Conservation (phyloP, 805 yeast species). For the Kazachstania africana region DNA sequence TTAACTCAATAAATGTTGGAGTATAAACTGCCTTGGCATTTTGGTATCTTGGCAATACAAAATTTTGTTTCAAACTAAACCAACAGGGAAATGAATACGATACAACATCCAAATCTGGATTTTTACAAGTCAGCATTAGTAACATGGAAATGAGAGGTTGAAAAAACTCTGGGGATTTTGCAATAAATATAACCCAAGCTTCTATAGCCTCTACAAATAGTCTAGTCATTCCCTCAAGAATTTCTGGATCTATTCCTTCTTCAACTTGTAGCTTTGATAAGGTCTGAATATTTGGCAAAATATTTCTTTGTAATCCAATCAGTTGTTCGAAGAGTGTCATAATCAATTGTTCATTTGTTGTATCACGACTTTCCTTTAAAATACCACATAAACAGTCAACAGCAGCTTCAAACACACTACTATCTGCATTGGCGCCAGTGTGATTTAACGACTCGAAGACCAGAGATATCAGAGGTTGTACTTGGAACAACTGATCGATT, state of each 20-base stretch:
- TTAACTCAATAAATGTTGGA: constrained; percentile 16
- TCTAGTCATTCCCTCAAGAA: constrained; percentile 58
- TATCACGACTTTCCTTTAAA: constrained; percentile 70
- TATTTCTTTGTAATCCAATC: constrained; percentile 43
- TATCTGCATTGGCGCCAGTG: constrained; percentile 31
- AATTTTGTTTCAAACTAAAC: constrained; percentile 66
- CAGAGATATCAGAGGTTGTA: constrained; percentile 52
- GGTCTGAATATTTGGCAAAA: constrained; percentile 28
- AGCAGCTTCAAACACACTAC: constrained; percentile 66
- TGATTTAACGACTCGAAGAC: constrained; percentile 49
- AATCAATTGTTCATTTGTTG: constrained; percentile 49
- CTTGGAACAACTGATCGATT: constrained; percentile 51
- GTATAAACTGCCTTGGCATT: constrained; percentile 16
- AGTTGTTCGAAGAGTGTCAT: constrained; percentile 59
- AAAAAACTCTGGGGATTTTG: constrained; percentile 58
- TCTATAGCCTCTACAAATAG: constrained; percentile 88
- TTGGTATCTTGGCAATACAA: constrained; percentile 23
- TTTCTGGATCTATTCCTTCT: constrained; percentile 45
- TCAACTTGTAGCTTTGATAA: constrained; percentile 14
- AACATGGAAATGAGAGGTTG: constrained; percentile 63
- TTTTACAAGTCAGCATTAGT: constrained; percentile 57
- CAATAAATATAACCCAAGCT: constrained; percentile 83
- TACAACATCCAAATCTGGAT: constrained; percentile 78
- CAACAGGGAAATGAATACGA: constrained; percentile 89
- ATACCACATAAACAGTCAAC: constrained; percentile 79